These are phyloP conservation scores for Sideroxylon spinosum DNA, from an alignment of 179 eudicot genomes.

Conservation along the genomic window DNA sequence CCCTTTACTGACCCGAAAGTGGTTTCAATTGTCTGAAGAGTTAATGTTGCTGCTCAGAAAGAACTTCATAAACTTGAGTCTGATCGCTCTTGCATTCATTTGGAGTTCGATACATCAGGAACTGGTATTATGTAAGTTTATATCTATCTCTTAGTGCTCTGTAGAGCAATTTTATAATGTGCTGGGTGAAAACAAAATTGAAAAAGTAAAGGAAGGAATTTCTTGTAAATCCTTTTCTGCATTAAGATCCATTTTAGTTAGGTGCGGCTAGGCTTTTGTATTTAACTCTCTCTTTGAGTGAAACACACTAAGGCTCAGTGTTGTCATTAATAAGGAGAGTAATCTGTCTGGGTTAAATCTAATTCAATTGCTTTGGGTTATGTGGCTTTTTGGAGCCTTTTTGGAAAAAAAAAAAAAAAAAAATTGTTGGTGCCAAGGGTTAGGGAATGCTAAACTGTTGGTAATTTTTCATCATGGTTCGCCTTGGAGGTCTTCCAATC, in stretches of 20 bases:
- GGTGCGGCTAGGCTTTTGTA: neutral
- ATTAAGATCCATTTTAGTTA: neutral
- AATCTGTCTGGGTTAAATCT: neutral
- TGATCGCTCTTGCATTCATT: slow-evolving; percentile 80
- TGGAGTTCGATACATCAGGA: slow-evolving; percentile 70
- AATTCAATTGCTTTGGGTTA: neutral
- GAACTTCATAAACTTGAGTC: slow-evolving; percentile 76
- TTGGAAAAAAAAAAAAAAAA: neutral
- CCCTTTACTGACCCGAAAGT: slow-evolving; percentile 2
- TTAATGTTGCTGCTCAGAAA: slow-evolving; percentile 61
- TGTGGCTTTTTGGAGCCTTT: neutral
- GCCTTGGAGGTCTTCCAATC: neutral
- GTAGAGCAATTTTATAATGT: neutral
- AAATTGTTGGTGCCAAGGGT: too few species aligned
- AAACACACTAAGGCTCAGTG: neutral
- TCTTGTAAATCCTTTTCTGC: neutral
- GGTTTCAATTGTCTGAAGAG: slow-evolving; percentile 30
- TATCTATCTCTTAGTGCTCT: neutral
- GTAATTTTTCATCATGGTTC: too few species aligned
- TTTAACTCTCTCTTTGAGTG: neutral
- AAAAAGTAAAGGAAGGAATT: neutral
- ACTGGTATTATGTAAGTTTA: slow-evolving; percentile 60
- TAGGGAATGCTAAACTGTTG: too few species aligned
- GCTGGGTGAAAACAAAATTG: neutral
- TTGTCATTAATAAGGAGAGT: neutral